These are phyloP conservation scores for Auricularia heimuer DNA, from an alignment of 768 basidiomycete species.

Conservation along the genomic window DNA sequence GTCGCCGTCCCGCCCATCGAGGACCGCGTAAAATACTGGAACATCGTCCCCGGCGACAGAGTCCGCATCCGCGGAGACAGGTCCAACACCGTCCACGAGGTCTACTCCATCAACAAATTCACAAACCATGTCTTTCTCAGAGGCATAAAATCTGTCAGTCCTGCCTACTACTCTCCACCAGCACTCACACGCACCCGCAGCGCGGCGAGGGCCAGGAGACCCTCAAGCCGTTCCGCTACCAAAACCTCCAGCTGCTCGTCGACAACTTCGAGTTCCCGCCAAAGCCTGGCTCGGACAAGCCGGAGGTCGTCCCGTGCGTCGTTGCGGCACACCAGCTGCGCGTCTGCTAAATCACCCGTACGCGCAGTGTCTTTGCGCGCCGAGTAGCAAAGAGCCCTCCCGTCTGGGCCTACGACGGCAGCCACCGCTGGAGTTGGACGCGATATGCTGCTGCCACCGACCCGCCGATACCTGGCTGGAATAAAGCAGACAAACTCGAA, in stretches of 20 bases:
- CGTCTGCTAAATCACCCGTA: neutral
- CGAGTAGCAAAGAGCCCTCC: slow-evolving; percentile 56
- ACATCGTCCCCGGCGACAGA: slow-evolving; percentile 76
- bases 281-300: slow-evolving; percentile 27
- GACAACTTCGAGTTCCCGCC: slow-evolving; percentile 54
- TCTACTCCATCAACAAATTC: slow-evolving; percentile 62
- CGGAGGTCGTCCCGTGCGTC: slow-evolving; percentile 37
- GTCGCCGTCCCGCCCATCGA: slow-evolving; percentile 38
- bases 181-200: slow-evolving; percentile 20
- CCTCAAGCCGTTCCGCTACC: slow-evolving; percentile 57
- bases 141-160: slow-evolving; percentile 28
- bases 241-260: slow-evolving; percentile 68
- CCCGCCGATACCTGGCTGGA: slow-evolving; percentile 42
- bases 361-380: slow-evolving; percentile 61
- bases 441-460: slow-evolving; percentile 58
- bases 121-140: slow-evolving; percentile 59
- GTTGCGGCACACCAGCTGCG: slow-evolving; percentile 2
- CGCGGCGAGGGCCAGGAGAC: slow-evolving; percentile 21
- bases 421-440: slow-evolving; percentile 58
- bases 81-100: slow-evolving; percentile 51
- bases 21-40: slow-evolving; percentile 79
- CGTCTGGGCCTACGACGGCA: slow-evolving; percentile 35
- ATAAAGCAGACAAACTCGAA: slow-evolving; percentile 23
- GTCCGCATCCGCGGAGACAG: slow-evolving; percentile 62
- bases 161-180: slow-evolving; percentile 17